Conservation (phyloP, 257 asterid species). For the Solanum bulbocastanum region DNA sequence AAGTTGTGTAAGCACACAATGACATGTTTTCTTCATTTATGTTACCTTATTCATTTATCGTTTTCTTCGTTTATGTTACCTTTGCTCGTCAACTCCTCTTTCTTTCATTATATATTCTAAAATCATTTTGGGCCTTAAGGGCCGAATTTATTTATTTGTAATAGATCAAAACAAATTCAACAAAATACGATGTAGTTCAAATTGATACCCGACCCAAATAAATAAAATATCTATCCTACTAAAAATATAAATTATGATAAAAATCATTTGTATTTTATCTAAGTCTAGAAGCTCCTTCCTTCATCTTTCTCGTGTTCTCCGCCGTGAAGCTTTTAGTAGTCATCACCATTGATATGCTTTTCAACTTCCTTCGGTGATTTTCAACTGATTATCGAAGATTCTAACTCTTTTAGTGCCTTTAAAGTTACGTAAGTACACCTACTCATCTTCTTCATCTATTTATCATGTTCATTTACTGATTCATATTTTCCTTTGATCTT, state of each 20-base stretch:
- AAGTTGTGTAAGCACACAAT: neutral
- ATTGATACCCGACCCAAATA: neutral
- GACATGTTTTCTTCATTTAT: neutral
- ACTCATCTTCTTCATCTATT: neutral
- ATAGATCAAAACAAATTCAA: neutral
- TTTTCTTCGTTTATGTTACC: neutral
- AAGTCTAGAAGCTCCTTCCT: neutral
- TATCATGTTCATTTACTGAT: neutral
- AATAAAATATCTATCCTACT: neutral
- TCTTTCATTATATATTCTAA: neutral
- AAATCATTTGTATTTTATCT: neutral
- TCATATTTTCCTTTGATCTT: neutral
- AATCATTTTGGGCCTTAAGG: neutral
- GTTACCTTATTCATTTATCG: neutral
- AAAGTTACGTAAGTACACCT: neutral
- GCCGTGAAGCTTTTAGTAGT: neutral
- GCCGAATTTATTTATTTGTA: neutral
- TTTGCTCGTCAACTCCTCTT: neutral
- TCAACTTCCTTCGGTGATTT: neutral
- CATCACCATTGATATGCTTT: neutral
- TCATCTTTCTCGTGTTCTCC: neutral
- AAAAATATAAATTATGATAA: neutral
- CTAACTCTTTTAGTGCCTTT: neutral
- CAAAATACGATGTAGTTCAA: neutral
- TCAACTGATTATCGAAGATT: neutral